Evolutionary conservation across 108 stramenopile species (phyloP).

Genomic region (Conticribra weissflogii): DNA sequence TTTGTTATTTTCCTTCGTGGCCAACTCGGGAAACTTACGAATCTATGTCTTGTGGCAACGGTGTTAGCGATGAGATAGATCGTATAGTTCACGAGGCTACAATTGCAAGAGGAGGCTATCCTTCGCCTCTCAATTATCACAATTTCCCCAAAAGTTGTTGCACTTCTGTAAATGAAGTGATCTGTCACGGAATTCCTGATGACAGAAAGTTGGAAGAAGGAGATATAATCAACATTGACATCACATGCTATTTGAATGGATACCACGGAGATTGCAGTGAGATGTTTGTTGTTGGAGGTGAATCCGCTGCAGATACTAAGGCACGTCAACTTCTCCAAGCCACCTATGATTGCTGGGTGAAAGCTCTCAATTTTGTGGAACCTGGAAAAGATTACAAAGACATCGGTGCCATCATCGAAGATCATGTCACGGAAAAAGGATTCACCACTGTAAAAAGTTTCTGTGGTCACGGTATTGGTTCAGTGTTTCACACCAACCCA

Average conservation of each 20-base stretch:
- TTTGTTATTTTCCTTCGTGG: neutral
- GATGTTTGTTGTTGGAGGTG: conserved; percentile 95
- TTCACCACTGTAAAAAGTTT: conserved; percentile 83
- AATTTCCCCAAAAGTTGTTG: conserved; percentile 98
- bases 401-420: conserved; percentile 94
- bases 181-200: conserved; percentile 99
- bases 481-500: conserved; percentile 92
- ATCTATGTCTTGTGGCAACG: no score
- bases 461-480: conserved; percentile 98
- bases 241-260: conserved; percentile 92
- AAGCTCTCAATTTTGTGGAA: conserved; percentile 73
- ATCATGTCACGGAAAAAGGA: conserved; percentile 67
- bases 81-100: conserved; percentile 85
- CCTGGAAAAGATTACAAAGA: conserved; percentile 90
- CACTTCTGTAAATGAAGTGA: conserved; percentile 98
- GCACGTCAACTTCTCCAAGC: conserved; percentile 78
- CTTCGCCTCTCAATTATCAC: conserved; percentile 96
- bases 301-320: conserved; percentile 56
- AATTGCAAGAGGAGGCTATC: conserved; percentile 62
- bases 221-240: conserved; percentile 96
- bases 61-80: conserved; percentile 89
- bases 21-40: no score
- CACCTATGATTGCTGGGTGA: conserved; percentile 90
- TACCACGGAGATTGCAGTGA: conserved; percentile 98
- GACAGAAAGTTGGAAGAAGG: conserved; percentile 81